phyloP scores from a whole-genome alignment of 176 grass and related monocot species.

The Chloris gayana region DNA sequence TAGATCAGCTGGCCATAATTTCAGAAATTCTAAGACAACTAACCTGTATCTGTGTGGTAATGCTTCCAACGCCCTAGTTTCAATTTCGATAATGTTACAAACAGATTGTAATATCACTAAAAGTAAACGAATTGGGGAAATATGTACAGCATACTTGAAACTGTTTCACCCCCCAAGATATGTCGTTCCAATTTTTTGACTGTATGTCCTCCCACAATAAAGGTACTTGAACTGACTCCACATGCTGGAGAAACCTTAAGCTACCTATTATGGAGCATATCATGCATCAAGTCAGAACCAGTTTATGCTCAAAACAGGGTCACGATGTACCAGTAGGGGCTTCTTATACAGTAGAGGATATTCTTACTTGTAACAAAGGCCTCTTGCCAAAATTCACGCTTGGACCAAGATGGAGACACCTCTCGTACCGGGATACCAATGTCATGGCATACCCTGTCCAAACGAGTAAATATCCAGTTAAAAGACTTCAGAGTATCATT shows the following conservation, averaged over 20 bases:
- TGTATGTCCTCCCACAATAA: constrained; percentile 50
- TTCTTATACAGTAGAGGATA: background rate
- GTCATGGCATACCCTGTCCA: constrained; percentile 69
- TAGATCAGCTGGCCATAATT: background rate
- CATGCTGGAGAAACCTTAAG: constrained; percentile 88
- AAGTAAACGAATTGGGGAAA: background rate
- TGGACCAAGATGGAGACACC: constrained; percentile 79
- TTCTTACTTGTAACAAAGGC: constrained; percentile 89
- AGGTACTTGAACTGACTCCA: constrained; percentile 71
- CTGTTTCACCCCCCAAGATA: constrained; percentile 62
- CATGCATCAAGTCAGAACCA: background rate
- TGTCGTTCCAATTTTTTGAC: constrained; percentile 60
- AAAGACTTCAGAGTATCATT: constrained; percentile 19
- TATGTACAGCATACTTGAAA: constrained; percentile 57
- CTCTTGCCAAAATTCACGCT: constrained; percentile 73
- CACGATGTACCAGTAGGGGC: too few species aligned
- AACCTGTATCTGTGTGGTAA: constrained; percentile 86
- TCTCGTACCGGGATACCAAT: constrained; percentile 67
- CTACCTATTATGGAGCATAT: constrained; percentile 61
- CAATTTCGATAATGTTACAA: constrained; percentile 48
- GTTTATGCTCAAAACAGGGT: too few species aligned
- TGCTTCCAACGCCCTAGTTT: constrained; percentile 65
- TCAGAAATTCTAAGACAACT: constrained; percentile 30
- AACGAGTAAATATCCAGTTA: constrained; percentile 28
- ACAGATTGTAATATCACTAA: background rate